These are phyloP conservation scores for Rhizopus microsporus DNA, from an alignment of 371 early-diverging fungal genomes.

Conservation along the genomic window DNA sequence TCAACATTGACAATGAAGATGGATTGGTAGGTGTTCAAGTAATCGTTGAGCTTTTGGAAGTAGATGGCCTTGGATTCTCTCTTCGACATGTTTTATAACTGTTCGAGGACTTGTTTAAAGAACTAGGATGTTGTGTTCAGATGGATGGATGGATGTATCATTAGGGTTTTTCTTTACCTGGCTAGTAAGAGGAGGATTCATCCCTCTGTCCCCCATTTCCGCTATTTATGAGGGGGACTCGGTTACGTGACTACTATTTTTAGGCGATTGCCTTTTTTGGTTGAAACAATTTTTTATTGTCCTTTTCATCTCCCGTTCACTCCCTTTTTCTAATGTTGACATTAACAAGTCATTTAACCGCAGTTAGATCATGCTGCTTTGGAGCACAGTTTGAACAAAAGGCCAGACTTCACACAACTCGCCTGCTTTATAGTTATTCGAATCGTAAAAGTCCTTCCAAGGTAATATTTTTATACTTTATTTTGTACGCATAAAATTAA, in stretches of 20 bases:
- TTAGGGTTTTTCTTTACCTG: constrained; percentile 18
- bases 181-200: constrained; percentile 25
- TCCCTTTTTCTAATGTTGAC: no score
- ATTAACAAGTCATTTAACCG: no score
- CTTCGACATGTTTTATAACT: constrained; percentile 56
- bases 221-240: background rate
- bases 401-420: no score
- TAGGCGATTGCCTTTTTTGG: no score
- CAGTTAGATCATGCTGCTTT: no score
- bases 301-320: no score
- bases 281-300: no score
- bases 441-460: background rate
- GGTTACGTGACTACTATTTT: background rate
- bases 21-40: constrained; percentile 78
- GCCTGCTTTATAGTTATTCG: no score
- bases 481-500: background rate
- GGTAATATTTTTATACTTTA: background rate
- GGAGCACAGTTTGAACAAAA: no score
- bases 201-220: background rate
- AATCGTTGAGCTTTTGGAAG: constrained; percentile 65
- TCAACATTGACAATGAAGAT: constrained; percentile 99
- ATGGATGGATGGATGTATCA: constrained; percentile 23
- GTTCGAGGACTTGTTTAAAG: constrained; percentile 61
- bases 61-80: constrained; percentile 56
- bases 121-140: constrained; percentile 8